These are phyloP conservation scores for Capillidium heterosporum DNA, from an alignment of 371 early-diverging fungal species.

Conservation along the genomic window DNA sequence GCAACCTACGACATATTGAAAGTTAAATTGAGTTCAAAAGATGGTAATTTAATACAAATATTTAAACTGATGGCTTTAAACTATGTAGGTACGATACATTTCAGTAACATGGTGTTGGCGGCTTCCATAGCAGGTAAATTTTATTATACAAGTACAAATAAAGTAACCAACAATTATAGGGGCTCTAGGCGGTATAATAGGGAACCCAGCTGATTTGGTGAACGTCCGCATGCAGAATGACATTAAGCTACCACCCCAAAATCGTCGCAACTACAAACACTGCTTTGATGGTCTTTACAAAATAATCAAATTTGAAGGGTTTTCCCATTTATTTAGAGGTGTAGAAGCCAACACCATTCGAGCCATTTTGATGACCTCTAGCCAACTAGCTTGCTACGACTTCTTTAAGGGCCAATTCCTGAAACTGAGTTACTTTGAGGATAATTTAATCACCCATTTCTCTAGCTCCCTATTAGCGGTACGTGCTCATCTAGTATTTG, in stretches of 20 bases:
- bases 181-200: slow-evolving; percentile 52
- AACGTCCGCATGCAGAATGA: slow-evolving; percentile 74
- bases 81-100: not conserved
- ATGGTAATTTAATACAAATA: not conserved
- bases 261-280: slow-evolving; percentile 51
- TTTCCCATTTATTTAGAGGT: slow-evolving; percentile 39
- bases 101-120: not conserved
- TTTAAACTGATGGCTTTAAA: not conserved
- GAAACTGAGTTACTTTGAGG: slow-evolving; percentile 29
- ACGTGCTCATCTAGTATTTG: slow-evolving; percentile 11
- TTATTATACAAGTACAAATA: slow-evolving; percentile 5
- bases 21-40: not conserved
- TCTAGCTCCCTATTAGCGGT: slow-evolving; percentile 52
- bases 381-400: slow-evolving; percentile 58
- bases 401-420: slow-evolving; percentile 41
- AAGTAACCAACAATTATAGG: slow-evolving; percentile 43
- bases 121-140: not conserved
- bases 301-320: slow-evolving; percentile 46
- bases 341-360: slow-evolving; percentile 53
- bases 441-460: slow-evolving; percentile 51
- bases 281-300: slow-evolving; percentile 52
- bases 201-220: slow-evolving; percentile 70
- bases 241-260: slow-evolving; percentile 37
- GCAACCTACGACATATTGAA: not conserved
- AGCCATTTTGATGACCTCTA: slow-evolving; percentile 60